Conservation (phyloP, 2,329 filamentous ascomycete genomes). For the Pezicula carpinea region DNA sequence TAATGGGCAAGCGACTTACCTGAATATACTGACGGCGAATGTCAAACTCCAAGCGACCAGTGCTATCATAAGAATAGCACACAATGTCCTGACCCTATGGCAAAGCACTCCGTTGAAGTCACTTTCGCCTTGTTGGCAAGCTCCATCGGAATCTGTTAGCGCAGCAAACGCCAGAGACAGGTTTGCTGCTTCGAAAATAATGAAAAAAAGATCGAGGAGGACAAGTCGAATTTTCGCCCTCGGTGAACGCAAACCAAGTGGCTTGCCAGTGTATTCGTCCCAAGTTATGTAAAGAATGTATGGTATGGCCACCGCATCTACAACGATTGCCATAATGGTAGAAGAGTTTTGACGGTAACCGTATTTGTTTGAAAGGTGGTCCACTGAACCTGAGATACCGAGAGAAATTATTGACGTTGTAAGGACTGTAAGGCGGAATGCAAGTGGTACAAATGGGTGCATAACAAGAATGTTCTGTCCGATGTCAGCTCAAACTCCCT, state of each 20-base stretch:
- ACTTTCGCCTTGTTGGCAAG: slow-evolving; percentile 43
- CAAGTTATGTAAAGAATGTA: slow-evolving; percentile 93
- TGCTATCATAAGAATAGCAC: slow-evolving; percentile 74
- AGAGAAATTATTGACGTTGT: slow-evolving; percentile 79
- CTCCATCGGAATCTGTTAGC: slow-evolving; percentile 58
- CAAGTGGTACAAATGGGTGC: slow-evolving; percentile 69
- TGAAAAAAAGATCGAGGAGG: slow-evolving; percentile 89
- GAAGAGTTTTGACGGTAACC: slow-evolving; percentile 61
- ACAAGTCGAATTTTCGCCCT: slow-evolving; percentile 85
- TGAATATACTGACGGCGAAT: slow-evolving; percentile 80
- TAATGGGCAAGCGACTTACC: slow-evolving; percentile 37
- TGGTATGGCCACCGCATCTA: slow-evolving; percentile 82
- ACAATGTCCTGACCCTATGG: slow-evolving; percentile 63
- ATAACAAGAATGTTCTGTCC: slow-evolving; percentile 25
- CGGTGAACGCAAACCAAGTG: slow-evolving; percentile 78
- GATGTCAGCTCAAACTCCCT: slow-evolving; percentile 6
- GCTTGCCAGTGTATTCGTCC: slow-evolving; percentile 94
- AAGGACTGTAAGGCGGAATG: slow-evolving; percentile 78
- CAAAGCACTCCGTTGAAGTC: slow-evolving; percentile 46
- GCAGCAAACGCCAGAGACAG: slow-evolving; percentile 85
- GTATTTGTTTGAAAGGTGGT: slow-evolving; percentile 40
- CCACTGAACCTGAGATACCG: slow-evolving; percentile 72
- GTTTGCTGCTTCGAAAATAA: slow-evolving; percentile 95
- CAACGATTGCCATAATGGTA: slow-evolving; percentile 80
- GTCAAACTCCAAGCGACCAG: slow-evolving; percentile 87